phyloP scores from a whole-genome alignment of 257 asterid genomes.

The Thymus mandschuricus region DNA sequence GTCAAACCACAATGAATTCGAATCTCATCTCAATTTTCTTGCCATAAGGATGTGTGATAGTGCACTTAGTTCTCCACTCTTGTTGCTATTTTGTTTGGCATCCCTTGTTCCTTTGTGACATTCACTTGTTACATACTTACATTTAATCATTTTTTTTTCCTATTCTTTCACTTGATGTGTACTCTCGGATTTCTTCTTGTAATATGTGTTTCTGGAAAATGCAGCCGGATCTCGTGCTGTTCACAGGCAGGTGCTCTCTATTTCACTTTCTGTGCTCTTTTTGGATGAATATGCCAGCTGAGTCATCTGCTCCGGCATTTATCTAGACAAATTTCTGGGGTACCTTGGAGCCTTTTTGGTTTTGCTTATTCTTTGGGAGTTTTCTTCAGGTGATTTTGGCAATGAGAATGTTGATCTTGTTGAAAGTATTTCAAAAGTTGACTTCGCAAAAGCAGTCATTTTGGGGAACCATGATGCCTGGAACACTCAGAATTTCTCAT shows the following conservation, averaged over 20 bases:
- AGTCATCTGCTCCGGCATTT: constrained; percentile 22
- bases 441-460: constrained; percentile 74
- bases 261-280: constrained; percentile 22
- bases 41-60: neutral
- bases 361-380: constrained; percentile 33
- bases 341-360: constrained; percentile 23
- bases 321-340: constrained; percentile 22
- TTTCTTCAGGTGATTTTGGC: constrained; percentile 91
- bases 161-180: constrained; percentile 17
- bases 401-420: constrained; percentile 89
- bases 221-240: constrained; percentile 98
- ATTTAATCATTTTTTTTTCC: neutral
- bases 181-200: constrained; percentile 28
- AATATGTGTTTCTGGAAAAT: constrained; percentile 41
- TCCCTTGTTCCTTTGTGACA: neutral
- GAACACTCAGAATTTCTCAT: constrained; percentile 72
- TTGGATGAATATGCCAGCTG: constrained; percentile 25
- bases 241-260: constrained; percentile 81
- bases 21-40: neutral
- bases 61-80: neutral
- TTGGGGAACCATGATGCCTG: constrained; percentile 98
- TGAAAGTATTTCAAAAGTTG: constrained; percentile 66
- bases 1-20: neutral
- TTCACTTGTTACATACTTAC: neutral
- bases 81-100: neutral